phyloP scores from a whole-genome alignment of 139 green algal genomes.

The Astrephomene gubernaculifera region DNA sequence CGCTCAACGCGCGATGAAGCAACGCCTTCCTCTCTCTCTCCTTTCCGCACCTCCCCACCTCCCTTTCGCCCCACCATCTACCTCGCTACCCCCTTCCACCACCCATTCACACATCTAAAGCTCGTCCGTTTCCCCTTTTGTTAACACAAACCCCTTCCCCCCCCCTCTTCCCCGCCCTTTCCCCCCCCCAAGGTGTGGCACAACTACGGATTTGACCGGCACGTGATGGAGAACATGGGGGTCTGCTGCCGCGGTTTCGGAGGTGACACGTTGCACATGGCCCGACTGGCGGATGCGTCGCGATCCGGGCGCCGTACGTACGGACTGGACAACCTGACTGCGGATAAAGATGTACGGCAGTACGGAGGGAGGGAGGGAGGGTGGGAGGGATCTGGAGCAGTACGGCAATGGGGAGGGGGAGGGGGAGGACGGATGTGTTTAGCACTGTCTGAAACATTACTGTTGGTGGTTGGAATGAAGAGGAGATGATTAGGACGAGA shows the following conservation, averaged over 20 bases:
- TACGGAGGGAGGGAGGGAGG: neutral
- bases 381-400: neutral
- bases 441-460: too few relatives aligned
- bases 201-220: conserved; percentile 98
- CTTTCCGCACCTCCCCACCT: too few relatives aligned
- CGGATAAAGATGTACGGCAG: conserved; percentile 24
- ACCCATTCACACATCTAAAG: neutral
- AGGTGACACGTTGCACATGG: conserved; percentile 99
- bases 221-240: conserved; percentile 88
- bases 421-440: neutral
- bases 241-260: conserved; percentile 81
- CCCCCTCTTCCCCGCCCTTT: neutral
- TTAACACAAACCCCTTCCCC: neutral
- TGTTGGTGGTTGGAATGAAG: too few relatives aligned
- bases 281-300: conserved; percentile 89
- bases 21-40: neutral
- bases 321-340: conserved; percentile 80
- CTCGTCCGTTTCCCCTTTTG: neutral
- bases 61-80: too few relatives aligned
- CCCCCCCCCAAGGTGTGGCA: conserved; percentile 90
- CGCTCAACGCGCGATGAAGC: too few relatives aligned
- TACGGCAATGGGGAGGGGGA: neutral
- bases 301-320: conserved; percentile 76
- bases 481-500: too few relatives aligned
- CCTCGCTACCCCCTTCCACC: too few relatives aligned